Evolutionary conservation across 768 basidiomycete genomes (phyloP), one percentile per base, ranked within the genome.

Genomic region (Mycena maculata): DNA sequence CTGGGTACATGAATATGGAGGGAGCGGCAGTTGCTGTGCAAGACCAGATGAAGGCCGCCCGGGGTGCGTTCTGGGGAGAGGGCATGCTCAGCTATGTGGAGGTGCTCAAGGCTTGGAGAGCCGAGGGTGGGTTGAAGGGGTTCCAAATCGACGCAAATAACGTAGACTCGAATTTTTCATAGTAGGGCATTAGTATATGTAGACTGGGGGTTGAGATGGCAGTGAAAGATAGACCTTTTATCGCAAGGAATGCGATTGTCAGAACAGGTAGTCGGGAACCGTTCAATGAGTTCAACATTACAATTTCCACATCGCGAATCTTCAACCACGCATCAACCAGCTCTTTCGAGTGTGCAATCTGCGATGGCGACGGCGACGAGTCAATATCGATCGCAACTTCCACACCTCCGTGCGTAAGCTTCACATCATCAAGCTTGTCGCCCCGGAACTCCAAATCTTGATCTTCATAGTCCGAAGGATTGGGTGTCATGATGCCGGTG

Each of bases 61-160:
- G 55, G 12, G 55, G 54, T 5, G 66, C 56, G 28, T 47, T 50
- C 8, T 67, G 66, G 61, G 66, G 60, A 18, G 65, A 66, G 45
- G 65, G 65, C 2, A 49, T 60, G 11, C 25, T 55, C 25, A 48
- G 23, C 22, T 66, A 54, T 42, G 22, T 12, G 15, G 58, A 60
- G 31, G 50, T 60, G 15, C 16, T 66, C 0, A 25, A 31, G 16
- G 50, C 52, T 16, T 66, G 65, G 65, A n/a, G 20, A 28, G 52
- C 23, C 16, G 58, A 60, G 16, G 65, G 65, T 16, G 50, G 31
- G 20, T 55, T 66, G 65, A 47, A 30, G 18, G 65, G 65, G 1
- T 27, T 66, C 9, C 11, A 54, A 13, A 38, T 65, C 28, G 33
- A 36, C 13, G 33, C 8, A 36, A 36, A 36, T n/a, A n/a, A n/a